phyloP scores from a whole-genome alignment of 139 green algal genomes.

The Chlorella sorokiniana region DNA sequence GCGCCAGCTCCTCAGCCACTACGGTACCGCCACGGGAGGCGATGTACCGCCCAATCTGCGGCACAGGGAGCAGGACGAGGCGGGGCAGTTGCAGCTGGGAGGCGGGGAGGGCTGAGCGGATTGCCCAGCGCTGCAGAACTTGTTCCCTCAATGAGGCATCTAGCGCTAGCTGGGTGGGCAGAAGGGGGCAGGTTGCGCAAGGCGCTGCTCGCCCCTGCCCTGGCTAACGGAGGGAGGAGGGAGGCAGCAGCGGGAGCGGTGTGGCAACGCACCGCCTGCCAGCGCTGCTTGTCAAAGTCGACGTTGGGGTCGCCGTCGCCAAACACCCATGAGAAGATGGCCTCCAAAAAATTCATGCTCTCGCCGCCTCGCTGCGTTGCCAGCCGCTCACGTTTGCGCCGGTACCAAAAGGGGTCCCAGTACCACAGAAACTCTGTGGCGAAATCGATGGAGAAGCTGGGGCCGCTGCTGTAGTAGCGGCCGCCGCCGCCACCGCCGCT shows the following conservation, averaged over 20 bases:
- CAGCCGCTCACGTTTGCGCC: conserved; percentile 25
- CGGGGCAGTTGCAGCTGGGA: not conserved
- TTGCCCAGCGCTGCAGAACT: too few relatives aligned
- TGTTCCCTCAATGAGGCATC: too few relatives aligned
- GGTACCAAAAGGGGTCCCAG: conserved; percentile 32
- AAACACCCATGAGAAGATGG: conserved; percentile 86
- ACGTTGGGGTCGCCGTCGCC: conserved; percentile 95
- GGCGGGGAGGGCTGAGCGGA: not conserved
- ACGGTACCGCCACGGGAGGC: conserved; percentile 80
- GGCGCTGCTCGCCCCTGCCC: too few relatives aligned
- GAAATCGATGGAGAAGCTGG: conserved; percentile 42
- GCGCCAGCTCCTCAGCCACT: conserved; percentile 93
- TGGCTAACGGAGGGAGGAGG: too few relatives aligned
- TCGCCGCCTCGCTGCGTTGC: not conserved
- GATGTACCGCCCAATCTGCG: conserved; percentile 58
- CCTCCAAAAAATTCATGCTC: conserved; percentile 37
- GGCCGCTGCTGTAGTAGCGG: not conserved
- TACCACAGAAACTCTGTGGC: conserved; percentile 39
- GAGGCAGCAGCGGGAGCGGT: too few relatives aligned
- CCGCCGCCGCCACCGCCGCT: not conserved
- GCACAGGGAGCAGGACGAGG: not conserved
- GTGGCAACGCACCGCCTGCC: conserved; percentile 64
- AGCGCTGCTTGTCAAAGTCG: conserved; percentile 79
- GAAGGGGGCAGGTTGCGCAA: too few relatives aligned
- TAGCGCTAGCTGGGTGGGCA: too few relatives aligned